These are phyloP conservation scores for Syzygium grande DNA, from an alignment of 345 rosid genomes.

Conservation along the genomic window DNA sequence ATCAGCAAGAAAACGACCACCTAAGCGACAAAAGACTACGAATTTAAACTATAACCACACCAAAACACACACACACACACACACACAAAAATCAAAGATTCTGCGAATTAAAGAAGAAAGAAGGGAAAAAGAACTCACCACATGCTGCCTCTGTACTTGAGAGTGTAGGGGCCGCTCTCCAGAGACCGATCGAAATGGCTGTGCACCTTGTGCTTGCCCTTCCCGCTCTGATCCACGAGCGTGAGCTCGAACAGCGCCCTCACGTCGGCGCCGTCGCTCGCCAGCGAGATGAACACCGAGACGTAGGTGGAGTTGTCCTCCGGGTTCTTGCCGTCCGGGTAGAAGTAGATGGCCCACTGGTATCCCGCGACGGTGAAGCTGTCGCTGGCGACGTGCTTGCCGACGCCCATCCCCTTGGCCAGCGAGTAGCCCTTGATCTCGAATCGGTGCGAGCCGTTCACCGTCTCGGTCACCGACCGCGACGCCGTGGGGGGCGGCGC, in stretches of 20 bases:
- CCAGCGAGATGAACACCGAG: constrained; percentile 59
- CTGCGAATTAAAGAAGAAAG: not conserved
- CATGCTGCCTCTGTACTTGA: constrained; percentile 54
- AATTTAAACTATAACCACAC: not conserved
- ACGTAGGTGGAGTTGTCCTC: constrained; percentile 57
- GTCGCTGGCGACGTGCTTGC: constrained; percentile 63
- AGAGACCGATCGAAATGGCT: constrained; percentile 67
- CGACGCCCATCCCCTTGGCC: constrained; percentile 68
- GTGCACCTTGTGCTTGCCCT: constrained; percentile 60
- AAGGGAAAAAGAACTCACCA: constrained; percentile 18
- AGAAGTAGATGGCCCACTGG: constrained; percentile 67
- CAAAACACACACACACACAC: not conserved
- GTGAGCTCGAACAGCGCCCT: constrained; percentile 62
- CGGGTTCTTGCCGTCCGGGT: constrained; percentile 61
- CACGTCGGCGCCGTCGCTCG: constrained; percentile 63
- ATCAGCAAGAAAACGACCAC: not conserved
- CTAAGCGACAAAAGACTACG: not conserved
- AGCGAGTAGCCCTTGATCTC: constrained; percentile 45
- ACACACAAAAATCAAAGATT: not conserved
- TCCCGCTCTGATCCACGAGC: constrained; percentile 67
- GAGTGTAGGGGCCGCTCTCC: constrained; percentile 61
- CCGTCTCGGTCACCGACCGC: constrained; percentile 41
- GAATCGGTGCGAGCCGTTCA: constrained; percentile 46
- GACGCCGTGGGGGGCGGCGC: constrained; percentile 31
- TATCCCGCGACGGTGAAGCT: constrained; percentile 56